A percentile compares a stretch with the other conserved stretches of the same genome.
phyloP scores from a whole-genome alignment of 208 protist genomes.

The Trypanosoma brucei region DNA sequence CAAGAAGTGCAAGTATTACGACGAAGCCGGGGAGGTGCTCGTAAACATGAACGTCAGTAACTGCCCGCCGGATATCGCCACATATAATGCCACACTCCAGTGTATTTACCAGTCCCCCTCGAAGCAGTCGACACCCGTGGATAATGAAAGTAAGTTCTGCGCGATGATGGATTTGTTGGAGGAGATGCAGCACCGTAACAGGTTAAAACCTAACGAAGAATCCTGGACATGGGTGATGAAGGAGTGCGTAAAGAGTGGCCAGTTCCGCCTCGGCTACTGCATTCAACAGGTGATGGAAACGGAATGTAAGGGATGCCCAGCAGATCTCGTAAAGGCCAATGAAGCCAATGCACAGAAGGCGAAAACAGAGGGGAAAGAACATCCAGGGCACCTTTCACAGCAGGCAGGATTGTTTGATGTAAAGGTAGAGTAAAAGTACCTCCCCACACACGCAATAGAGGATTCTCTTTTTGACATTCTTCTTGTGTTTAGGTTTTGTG shows the following conservation, averaged over 20 bases:
- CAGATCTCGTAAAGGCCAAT: constrained; percentile 74
- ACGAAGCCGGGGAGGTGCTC: constrained; percentile 85
- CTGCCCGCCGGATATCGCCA: constrained; percentile 84
- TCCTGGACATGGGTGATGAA: constrained; percentile 84
- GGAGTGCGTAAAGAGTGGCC: constrained; percentile 77
- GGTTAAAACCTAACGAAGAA: constrained; percentile 81
- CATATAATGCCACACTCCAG: constrained; percentile 85
- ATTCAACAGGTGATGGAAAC: constrained; percentile 69
- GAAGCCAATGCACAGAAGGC: constrained; percentile 76
- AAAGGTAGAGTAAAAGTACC: constrained; percentile 66
- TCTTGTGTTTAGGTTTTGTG: too few species aligned
- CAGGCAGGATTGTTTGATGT: constrained; percentile 80
- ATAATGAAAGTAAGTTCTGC: constrained; percentile 87
- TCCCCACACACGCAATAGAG: too few species aligned
- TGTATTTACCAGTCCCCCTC: constrained; percentile 69
- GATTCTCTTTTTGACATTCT: too few species aligned
- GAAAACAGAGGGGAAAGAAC: constrained; percentile 80
- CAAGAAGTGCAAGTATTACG: constrained; percentile 78
- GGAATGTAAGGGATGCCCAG: constrained; percentile 74
- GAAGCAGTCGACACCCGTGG: constrained; percentile 61
- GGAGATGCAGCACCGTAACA: constrained; percentile 88
- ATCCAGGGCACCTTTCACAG: constrained; percentile 62
- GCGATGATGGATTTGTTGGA: constrained; percentile 88
- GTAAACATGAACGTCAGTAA: constrained; percentile 90
- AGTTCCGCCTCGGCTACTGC: constrained; percentile 83